A percentile compares a stretch with the other conserved stretches of the same genome.
Evolutionary conservation across 768 basidiomycete species (phyloP).

Genomic region (Strobilomyces confusus): DNA sequence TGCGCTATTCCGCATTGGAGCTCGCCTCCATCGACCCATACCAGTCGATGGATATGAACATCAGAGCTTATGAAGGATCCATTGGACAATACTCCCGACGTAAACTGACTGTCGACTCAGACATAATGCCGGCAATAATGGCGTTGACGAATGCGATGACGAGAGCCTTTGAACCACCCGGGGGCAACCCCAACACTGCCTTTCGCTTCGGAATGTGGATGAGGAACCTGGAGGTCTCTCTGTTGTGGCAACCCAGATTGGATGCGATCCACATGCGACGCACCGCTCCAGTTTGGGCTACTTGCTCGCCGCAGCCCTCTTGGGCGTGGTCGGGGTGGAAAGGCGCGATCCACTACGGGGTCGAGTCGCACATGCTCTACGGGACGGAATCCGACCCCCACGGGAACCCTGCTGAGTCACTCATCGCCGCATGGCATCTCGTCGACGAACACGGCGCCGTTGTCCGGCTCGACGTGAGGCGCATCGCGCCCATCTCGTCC

Average conservation of each 20-base stretch:
- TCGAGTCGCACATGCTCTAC: not conserved
- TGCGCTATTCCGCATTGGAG: not conserved
- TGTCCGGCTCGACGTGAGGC: slow-evolving; percentile 10
- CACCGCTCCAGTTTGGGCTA: not conserved
- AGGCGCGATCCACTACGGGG: slow-evolving; percentile 14
- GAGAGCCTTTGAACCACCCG: not conserved
- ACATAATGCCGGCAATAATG: slow-evolving; percentile 10
- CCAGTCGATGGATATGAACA: not conserved
- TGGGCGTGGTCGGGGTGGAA: slow-evolving; percentile 28
- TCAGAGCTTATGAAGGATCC: slow-evolving; percentile 3
- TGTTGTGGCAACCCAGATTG: slow-evolving; percentile 23
- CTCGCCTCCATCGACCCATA: not conserved
- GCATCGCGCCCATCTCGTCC: not conserved
- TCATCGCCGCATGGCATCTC: slow-evolving; percentile 16
- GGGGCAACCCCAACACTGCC: not conserved
- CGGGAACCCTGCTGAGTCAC: slow-evolving; percentile 13
- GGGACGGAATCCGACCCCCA: not conserved
- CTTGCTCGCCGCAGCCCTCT: slow-evolving; percentile 15
- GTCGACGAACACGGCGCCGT: slow-evolving; percentile 10
- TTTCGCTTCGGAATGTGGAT: slow-evolving; percentile 2
- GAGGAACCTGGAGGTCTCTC: slow-evolving; percentile 9
- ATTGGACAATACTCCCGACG: slow-evolving; percentile 15
- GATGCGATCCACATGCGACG: slow-evolving; percentile 9
- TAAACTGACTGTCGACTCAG: slow-evolving; percentile 11
- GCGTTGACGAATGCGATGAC: slow-evolving; percentile 6